Percentiles rank a stretch among this genome's conserved stretches.
Evolutionary conservation across 2,329 filamentous ascomycete genomes (phyloP).

Genomic region (Chrysosporium keratinophilum): DNA sequence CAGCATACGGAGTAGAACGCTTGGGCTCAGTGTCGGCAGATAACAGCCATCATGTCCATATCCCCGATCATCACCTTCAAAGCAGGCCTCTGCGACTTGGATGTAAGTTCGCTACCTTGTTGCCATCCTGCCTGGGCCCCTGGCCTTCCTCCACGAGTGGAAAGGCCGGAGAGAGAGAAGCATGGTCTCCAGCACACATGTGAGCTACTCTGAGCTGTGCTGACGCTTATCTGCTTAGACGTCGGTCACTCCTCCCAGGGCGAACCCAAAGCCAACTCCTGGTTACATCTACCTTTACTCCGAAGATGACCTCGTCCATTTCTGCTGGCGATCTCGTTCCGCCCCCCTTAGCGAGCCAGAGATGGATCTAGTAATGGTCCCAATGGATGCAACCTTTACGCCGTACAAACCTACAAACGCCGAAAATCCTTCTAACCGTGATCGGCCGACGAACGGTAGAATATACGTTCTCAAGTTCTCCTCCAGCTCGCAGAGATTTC

Average conservation of each 20-base stretch:
- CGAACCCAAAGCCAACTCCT: conserved; percentile 60
- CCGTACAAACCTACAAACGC: conserved; percentile 59
- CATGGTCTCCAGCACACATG: neutral
- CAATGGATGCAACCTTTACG: conserved; percentile 73
- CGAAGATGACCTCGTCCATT: conserved; percentile 91
- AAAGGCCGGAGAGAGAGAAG: neutral
- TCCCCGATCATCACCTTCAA: conserved; percentile 89
- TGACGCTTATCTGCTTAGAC: conserved; percentile 26
- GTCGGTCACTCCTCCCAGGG: conserved; percentile 54
- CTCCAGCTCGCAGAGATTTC: conserved; percentile 78
- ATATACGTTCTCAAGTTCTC: conserved; percentile 89
- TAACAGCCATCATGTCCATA: conserved; percentile 57
- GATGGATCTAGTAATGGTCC: conserved; percentile 87
- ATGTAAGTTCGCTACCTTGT: conserved; percentile 48
- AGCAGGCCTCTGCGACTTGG: conserved; percentile 76
- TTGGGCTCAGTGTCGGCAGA: neutral
- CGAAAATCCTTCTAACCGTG: conserved; percentile 51
- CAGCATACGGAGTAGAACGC: neutral
- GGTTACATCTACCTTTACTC: conserved; percentile 89
- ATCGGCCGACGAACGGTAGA: conserved; percentile 64
- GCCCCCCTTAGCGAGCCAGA: conserved; percentile 62
- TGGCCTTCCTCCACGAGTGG: neutral
- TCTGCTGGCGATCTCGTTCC: conserved; percentile 86
- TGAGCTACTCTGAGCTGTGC: conserved; percentile 11
- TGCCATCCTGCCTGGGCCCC: conserved; percentile 3